Evolutionary conservation across 2,329 filamentous ascomycete species (phyloP).

Genomic region (Seiridium cupressi): DNA sequence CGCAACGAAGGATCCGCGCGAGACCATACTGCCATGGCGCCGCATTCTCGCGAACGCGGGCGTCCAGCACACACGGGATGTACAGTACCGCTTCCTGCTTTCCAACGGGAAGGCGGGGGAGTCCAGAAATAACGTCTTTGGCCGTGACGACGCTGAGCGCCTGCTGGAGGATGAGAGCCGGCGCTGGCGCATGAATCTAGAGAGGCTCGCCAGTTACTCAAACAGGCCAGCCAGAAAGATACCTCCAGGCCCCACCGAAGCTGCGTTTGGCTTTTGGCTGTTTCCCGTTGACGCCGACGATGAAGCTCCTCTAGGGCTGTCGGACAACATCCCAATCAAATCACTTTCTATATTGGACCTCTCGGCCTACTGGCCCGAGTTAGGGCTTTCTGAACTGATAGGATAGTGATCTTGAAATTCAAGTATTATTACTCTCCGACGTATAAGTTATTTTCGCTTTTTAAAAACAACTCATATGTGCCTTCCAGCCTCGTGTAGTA

Average conservation of each 20-base stretch:
- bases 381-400: neutral
- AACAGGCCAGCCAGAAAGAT: neutral
- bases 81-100: neutral
- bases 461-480: neutral
- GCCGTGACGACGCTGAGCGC: neutral
- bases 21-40: neutral
- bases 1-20: neutral
- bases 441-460: neutral
- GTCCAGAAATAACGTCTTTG: neutral
- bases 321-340: neutral
- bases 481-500: neutral
- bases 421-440: neutral
- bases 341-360: neutral
- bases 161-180: neutral
- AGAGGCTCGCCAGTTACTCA: neutral
- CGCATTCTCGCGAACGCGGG: neutral
- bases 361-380: neutral
- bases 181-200: neutral
- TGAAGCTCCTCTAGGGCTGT: neutral
- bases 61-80: neutral
- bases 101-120: neutral
- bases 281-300: neutral
- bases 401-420: neutral
- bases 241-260: neutral
- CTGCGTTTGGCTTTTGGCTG: constrained; percentile 1